A percentile compares a stretch with the other conserved stretches of the same genome.
These are phyloP conservation scores for Monilinia vaccinii-corymbosi DNA, from an alignment of 2,329 filamentous ascomycete species.

Conservation along the genomic window DNA sequence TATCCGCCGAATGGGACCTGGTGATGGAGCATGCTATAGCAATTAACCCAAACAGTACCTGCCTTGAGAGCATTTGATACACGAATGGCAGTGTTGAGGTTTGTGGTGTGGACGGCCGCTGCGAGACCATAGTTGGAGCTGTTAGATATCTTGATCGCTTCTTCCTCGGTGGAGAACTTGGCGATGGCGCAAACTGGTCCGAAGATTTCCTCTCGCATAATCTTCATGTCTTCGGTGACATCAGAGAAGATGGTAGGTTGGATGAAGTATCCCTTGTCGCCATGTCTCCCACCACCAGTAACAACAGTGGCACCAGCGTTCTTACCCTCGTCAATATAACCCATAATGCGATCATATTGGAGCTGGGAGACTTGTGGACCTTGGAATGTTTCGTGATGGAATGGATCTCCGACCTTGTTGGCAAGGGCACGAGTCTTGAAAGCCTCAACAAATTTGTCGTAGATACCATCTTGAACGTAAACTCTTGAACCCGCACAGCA, in stretches of 20 bases:
- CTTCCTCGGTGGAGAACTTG: slow-evolving; percentile 62
- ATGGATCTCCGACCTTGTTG: slow-evolving; percentile 62
- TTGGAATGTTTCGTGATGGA: slow-evolving; percentile 57
- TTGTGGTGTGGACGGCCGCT: slow-evolving; percentile 57
- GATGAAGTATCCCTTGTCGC: slow-evolving; percentile 62
- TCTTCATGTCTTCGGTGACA: slow-evolving; percentile 63
- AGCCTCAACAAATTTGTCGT: slow-evolving; percentile 57
- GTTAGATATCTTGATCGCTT: slow-evolving; percentile 55
- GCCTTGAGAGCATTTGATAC: slow-evolving; percentile 55
- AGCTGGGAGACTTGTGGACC: slow-evolving; percentile 61
- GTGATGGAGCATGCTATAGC: slow-evolving; percentile 62
- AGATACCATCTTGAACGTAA: slow-evolving; percentile 61
- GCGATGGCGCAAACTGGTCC: slow-evolving; percentile 62
- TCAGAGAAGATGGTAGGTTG: slow-evolving; percentile 65
- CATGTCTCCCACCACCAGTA: slow-evolving; percentile 56
- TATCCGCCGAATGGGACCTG: slow-evolving; percentile 62
- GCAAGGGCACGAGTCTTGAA: slow-evolving; percentile 55
- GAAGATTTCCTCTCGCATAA: slow-evolving; percentile 67
- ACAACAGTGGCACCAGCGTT: slow-evolving; percentile 55
- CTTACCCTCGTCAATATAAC: slow-evolving; percentile 55
- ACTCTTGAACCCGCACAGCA: slow-evolving; percentile 56
- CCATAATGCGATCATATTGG: slow-evolving; percentile 64
- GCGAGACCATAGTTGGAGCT: slow-evolving; percentile 58
- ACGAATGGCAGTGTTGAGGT: slow-evolving; percentile 59
- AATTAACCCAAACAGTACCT: slow-evolving; percentile 35